Evolutionary conservation across 352 stramenopile species (phyloP).

Genomic region (Hyaloperonospora brassicae): DNA sequence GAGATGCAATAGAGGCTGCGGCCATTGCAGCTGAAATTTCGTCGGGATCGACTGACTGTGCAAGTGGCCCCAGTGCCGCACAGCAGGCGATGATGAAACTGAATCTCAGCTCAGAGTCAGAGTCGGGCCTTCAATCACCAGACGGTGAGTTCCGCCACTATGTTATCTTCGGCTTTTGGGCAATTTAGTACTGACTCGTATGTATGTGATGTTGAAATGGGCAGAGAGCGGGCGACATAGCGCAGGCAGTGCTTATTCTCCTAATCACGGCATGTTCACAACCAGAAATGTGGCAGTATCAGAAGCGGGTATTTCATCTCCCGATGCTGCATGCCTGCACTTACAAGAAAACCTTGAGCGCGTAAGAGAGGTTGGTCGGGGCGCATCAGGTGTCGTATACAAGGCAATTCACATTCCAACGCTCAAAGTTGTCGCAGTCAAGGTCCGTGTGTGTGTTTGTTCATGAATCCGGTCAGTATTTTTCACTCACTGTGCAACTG

Average conservation of each 20-base stretch:
- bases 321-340: conserved; percentile 64
- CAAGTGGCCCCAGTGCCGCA: conserved; percentile 36
- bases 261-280: conserved; percentile 83
- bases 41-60: conserved; percentile 9
- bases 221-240: conserved; percentile 51
- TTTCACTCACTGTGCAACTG: conserved; percentile 8
- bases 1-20: conserved; percentile 60
- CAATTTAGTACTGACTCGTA: conserved; percentile 6
- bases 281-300: conserved; percentile 76
- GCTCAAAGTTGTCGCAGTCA: conserved; percentile 85
- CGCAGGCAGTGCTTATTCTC: conserved; percentile 74
- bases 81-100: conserved; percentile 70
- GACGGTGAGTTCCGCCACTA: conserved; percentile 30
- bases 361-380: conserved; percentile 67
- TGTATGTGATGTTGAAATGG: conserved; percentile 6
- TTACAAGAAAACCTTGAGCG: conserved; percentile 80
- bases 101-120: conserved; percentile 61
- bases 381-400: conserved; percentile 82
- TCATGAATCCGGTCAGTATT: not conserved
- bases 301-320: conserved; percentile 81
- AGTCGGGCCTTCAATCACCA: conserved; percentile 59
- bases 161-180: conserved; percentile 3
- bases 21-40: conserved; percentile 28
- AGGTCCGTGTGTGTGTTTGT: conserved; percentile 34
- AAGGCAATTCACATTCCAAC: conserved; percentile 88